These are phyloP conservation scores for Teunomyces aglyptinius DNA, from an alignment of 805 yeast genomes.

Conservation along the genomic window DNA sequence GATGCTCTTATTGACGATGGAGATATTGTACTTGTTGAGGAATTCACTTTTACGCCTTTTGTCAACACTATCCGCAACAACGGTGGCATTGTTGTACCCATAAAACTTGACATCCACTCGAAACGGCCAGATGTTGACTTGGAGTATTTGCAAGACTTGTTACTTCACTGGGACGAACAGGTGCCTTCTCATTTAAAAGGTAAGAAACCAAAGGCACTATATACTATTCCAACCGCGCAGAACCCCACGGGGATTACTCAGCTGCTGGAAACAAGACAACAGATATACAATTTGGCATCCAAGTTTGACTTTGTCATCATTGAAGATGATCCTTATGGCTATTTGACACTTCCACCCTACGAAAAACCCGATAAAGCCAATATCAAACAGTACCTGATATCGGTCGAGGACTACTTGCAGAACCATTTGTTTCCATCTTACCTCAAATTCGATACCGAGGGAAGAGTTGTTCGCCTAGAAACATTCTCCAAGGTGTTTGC, in stretches of 20 bases:
- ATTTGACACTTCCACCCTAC: conserved; percentile 16
- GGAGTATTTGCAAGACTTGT: conserved; percentile 3
- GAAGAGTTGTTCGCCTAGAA: conserved; percentile 18
- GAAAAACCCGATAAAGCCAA: conserved; percentile 7
- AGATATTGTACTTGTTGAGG: conserved; percentile 7
- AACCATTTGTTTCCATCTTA: conserved; percentile 15
- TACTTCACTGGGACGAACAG: conserved; percentile 5
- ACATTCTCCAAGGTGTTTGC: conserved; percentile 20
- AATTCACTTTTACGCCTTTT: conserved; percentile 9
- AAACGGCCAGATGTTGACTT: conserved; percentile 3
- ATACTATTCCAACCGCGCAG: conserved; percentile 18
- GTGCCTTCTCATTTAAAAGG: conserved; percentile 1
- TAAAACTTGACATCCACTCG: not conserved
- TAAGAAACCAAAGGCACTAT: conserved; percentile 10
- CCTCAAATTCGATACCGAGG: conserved; percentile 14
- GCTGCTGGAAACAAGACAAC: conserved; percentile 12
- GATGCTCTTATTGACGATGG: conserved; percentile 7
- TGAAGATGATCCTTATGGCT: conserved; percentile 20
- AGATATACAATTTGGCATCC: conserved; percentile 15
- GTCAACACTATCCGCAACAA: not conserved
- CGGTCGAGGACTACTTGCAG: conserved; percentile 11
- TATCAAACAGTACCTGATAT: conserved; percentile 3
- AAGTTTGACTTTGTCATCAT: conserved; percentile 17
- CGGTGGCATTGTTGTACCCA: conserved; percentile 5
- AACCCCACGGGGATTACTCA: conserved; percentile 20